These are phyloP conservation scores for Gaeumannomyces tritici DNA, from an alignment of 2,329 filamentous ascomycete genomes.

Conservation along the genomic window DNA sequence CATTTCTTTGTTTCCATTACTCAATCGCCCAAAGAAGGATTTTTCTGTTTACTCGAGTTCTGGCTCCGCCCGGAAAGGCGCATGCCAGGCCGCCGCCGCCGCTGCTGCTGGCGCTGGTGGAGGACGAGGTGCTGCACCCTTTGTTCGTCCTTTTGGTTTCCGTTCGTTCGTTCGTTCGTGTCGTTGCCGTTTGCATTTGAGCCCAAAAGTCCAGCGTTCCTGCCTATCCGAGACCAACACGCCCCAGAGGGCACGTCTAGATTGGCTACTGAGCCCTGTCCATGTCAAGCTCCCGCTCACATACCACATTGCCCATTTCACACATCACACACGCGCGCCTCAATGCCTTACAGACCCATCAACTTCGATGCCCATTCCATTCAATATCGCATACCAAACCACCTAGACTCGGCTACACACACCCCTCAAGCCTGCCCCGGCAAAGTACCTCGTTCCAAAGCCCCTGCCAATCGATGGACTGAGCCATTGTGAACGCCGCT, in stretches of 20 bases:
- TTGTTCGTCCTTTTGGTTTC: not conserved
- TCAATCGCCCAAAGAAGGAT: conserved; percentile 22
- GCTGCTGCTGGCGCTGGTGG: not conserved
- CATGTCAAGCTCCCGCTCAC: not conserved
- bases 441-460: not conserved
- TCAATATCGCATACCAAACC: not conserved
- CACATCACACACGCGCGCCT: not conserved
- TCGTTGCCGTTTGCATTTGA: not conserved
- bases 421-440: not conserved
- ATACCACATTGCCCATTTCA: no score
- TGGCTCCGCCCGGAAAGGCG: not conserved
- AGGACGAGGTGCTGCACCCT: not conserved
- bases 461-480: not conserved
- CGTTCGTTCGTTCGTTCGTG: not conserved
- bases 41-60: not conserved
- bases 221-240: not conserved
- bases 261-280: not conserved
- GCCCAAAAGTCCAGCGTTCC: no score
- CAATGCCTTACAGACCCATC: not conserved
- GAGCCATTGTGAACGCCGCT: not conserved
- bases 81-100: not conserved
- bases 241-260: not conserved
- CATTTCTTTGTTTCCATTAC: conserved; percentile 39
- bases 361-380: no score
- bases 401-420: not conserved